phyloP scores from a whole-genome alignment of 495 filamentous ascomycete species.

The Terfezia boudieri region DNA sequence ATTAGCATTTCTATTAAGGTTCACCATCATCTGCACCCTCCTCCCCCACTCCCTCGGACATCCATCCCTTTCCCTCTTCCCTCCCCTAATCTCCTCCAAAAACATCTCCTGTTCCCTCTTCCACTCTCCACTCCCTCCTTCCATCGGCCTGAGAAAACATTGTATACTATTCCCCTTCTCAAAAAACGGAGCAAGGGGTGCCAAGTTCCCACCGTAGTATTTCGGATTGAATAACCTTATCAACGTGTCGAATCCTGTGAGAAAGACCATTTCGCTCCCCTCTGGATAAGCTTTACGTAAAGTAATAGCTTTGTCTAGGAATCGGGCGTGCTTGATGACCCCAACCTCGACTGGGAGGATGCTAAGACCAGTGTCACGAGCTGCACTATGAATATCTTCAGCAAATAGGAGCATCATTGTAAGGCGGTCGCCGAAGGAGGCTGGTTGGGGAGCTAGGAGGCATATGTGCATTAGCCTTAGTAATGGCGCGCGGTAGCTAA shows the following conservation, averaged over 20 bases:
- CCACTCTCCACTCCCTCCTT: slow-evolving; percentile 32
- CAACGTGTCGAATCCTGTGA: slow-evolving; percentile 74
- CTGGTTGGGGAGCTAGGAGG: slow-evolving; percentile 44
- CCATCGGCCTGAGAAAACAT: slow-evolving; percentile 48
- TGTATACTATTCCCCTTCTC: slow-evolving; percentile 35
- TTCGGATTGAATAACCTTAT: slow-evolving; percentile 61
- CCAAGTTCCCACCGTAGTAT: slow-evolving; percentile 46
- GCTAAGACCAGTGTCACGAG: slow-evolving; percentile 1
- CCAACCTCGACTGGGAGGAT: slow-evolving; percentile 42
- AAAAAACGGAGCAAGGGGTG: slow-evolving; percentile 45
- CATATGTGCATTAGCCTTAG: neutral
- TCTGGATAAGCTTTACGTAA: slow-evolving; percentile 28
- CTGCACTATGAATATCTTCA: slow-evolving; percentile 27
- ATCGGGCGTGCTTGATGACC: slow-evolving; percentile 62
- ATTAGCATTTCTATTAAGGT: neutral
- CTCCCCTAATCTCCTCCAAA: slow-evolving; percentile 29
- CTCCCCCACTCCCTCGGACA: slow-evolving; percentile 45
- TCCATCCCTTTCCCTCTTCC: slow-evolving; percentile 19
- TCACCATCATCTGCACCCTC: slow-evolving; percentile 47
- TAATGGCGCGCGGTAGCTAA: neutral
- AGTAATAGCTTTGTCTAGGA: slow-evolving; percentile 57
- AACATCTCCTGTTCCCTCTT: slow-evolving; percentile 36
- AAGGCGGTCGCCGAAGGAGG: slow-evolving; percentile 57
- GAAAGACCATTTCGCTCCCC: slow-evolving; percentile 41
- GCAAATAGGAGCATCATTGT: slow-evolving; percentile 75